phyloP scores from a whole-genome alignment of 2,329 filamentous ascomycete species.

The Amphichorda felina region DNA sequence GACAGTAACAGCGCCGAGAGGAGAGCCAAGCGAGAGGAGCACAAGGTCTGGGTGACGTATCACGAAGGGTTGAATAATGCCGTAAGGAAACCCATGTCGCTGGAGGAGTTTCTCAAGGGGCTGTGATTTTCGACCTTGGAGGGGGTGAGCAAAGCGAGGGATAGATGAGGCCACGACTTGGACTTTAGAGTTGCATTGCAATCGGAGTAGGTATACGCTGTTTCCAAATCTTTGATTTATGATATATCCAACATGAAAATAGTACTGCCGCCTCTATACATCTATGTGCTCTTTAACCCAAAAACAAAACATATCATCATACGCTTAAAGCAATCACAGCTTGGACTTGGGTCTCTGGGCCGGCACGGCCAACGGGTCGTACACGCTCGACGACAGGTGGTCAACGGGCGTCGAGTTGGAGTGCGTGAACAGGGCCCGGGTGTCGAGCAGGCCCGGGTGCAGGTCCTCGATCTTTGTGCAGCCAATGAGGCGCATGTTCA shows the following conservation, averaged over 20 bases:
- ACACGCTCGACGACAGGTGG: slow-evolving; percentile 32
- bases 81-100: slow-evolving; percentile 73
- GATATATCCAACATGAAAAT: no score
- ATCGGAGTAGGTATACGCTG: no score
- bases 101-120: slow-evolving; percentile 65
- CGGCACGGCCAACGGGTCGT: slow-evolving; percentile 41
- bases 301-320: no score
- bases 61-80: slow-evolving; percentile 90
- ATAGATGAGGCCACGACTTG: no score
- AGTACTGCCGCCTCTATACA: no score
- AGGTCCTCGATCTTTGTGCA: slow-evolving; percentile 64
- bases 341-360: slow-evolving; percentile 39
- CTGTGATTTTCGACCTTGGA: slow-evolving; percentile 31
- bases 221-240: no score
- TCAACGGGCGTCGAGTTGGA: slow-evolving; percentile 36
- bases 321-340: no score
- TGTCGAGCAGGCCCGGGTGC: slow-evolving; percentile 70
- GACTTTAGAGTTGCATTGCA: no score
- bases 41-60: slow-evolving; percentile 73
- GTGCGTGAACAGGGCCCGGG: slow-evolving; percentile 51
- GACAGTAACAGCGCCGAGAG: slow-evolving; percentile 24
- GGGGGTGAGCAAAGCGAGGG: no score
- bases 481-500: slow-evolving; percentile 95
- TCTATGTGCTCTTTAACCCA: no score
- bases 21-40: slow-evolving; percentile 32